These are phyloP conservation scores for Boletus sp. DNA, from an alignment of 768 basidiomycete genomes.

Conservation along the genomic window DNA sequence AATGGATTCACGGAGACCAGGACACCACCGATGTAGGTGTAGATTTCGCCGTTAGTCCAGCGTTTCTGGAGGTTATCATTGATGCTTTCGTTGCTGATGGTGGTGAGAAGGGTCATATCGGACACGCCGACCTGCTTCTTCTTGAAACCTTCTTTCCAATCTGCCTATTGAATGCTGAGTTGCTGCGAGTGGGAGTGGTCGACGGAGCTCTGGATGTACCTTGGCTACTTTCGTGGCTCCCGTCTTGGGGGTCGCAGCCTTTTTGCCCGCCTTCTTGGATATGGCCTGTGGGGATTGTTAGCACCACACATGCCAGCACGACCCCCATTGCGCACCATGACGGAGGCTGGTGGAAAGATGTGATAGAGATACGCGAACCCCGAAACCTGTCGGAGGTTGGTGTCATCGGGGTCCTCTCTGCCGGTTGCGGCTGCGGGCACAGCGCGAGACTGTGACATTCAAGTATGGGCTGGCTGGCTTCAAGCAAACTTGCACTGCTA, in stretches of 20 bases:
- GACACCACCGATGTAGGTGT: slow-evolving; percentile 98
- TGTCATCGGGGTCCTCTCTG: slow-evolving; percentile 20
- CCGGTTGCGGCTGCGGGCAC: slow-evolving; percentile 16
- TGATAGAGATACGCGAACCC: slow-evolving; percentile 8
- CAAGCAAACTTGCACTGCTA: not conserved
- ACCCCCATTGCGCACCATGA: slow-evolving; percentile 20
- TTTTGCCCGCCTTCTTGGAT: slow-evolving; percentile 91
- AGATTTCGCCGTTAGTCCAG: slow-evolving; percentile 94
- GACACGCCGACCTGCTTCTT: slow-evolving; percentile 98
- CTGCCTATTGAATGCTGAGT: slow-evolving; percentile 58
- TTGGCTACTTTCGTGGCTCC: slow-evolving; percentile 68
- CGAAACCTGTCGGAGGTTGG: slow-evolving; percentile 6
- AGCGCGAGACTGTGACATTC: not conserved
- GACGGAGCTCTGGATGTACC: slow-evolving; percentile 41
- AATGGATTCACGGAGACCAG: slow-evolving; percentile 99
- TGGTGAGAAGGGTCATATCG: slow-evolving; percentile 97
- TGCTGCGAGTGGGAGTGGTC: slow-evolving; percentile 3
- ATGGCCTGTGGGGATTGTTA: slow-evolving; percentile 53
- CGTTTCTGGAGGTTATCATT: slow-evolving; percentile 98
- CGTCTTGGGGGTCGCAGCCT: slow-evolving; percentile 63
- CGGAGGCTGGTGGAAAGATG: slow-evolving; percentile 4
- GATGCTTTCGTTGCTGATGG: slow-evolving; percentile 96
- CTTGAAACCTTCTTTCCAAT: slow-evolving; percentile 99
- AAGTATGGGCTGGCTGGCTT: not conserved
- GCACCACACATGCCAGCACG: not conserved